Base-by-base conservation (phyloP, 306 rosid species). In the Cucurbita maxima region DNA sequence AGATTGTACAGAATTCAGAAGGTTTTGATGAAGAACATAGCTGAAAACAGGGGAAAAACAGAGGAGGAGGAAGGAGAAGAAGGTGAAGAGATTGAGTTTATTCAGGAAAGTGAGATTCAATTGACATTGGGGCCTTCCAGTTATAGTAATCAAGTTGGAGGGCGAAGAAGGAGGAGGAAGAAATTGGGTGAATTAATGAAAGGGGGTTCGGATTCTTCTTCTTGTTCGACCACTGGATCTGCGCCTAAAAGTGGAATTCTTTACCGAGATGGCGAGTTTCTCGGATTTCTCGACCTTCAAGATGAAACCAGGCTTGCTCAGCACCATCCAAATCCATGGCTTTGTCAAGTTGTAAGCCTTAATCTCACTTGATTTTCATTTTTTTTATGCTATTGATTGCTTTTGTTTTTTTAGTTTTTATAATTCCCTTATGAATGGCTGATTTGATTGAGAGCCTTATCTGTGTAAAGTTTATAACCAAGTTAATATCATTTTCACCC, bases 1-100 rank as follows among this genome's bases (percentile, higher is more conserved):
- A 86, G 96, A 34, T 72, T 95, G 70, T 95, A 95, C 76, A 83
- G 62, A 50, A 87, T 88, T 61, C 99, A 95, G 84, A 91, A 89
- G 87, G 71, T 84, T 37, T 14, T 95, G 79, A 95, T 89, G 99
- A 83, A 83, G 56, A 88, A 81, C 60, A 74, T 81, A 71, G 8
- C 15, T n/a, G 83, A 80, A 69, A 83, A 79, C 73, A 79, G 79
- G 15, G 75, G n/a, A 6, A 50, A 51, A 10, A 76, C 80, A 76
- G 82, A 74, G 75, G 75, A 83, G 16, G 79, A 79, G 61, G 60
- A 78, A 1, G 81, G 61, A 54, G 76, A 68, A 54, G 63, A 44
- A 57, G 80, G 57, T 37, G 77, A 30, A 58, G 83, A 81, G 73
- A 72, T 83, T 74, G 86, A 87, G 77, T 88, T 79, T 56, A 83